phyloP scores from a whole-genome alignment of 306 rosid genomes.

The Potentilla sterilis region DNA sequence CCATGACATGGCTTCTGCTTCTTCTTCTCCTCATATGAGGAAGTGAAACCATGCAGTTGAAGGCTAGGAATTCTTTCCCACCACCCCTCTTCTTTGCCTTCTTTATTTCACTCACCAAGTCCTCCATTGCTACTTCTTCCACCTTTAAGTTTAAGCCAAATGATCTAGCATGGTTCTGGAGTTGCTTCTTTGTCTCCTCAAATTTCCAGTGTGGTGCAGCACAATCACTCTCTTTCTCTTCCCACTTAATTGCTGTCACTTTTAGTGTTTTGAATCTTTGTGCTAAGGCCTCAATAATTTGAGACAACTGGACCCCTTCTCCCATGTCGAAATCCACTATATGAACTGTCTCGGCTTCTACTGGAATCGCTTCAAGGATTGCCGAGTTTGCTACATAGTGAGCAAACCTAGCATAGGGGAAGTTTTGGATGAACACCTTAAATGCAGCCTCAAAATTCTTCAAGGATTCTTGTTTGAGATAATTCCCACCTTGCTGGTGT shows the following conservation, averaged over 20 bases:
- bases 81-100: constrained; percentile 37
- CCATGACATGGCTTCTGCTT: constrained; percentile 36
- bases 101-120: constrained; percentile 44
- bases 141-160: constrained; percentile 48
- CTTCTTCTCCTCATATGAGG: constrained; percentile 49
- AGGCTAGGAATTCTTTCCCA: constrained; percentile 42
- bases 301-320: constrained; percentile 53
- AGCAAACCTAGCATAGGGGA: constrained; percentile 47
- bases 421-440: constrained; percentile 43
- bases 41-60: constrained; percentile 50
- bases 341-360: constrained; percentile 46
- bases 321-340: constrained; percentile 50
- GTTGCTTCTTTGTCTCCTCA: constrained; percentile 40
- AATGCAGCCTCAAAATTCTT: constrained; percentile 35
- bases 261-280: constrained; percentile 32
- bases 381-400: constrained; percentile 51
- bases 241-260: constrained; percentile 50
- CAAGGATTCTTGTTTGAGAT: constrained; percentile 48
- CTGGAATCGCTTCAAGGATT: constrained; percentile 46
- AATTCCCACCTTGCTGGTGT: constrained; percentile 17
- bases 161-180: constrained; percentile 39
- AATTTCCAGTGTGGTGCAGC: constrained; percentile 32
- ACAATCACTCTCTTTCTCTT: constrained; percentile 23
- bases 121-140: constrained; percentile 45
- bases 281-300: constrained; percentile 41